A percentile compares a stretch with the other conserved stretches of the same genome.
These are phyloP conservation scores for Monilinia vaccinii-corymbosi DNA, from an alignment of 2,329 filamentous ascomycete species.

Conservation along the genomic window DNA sequence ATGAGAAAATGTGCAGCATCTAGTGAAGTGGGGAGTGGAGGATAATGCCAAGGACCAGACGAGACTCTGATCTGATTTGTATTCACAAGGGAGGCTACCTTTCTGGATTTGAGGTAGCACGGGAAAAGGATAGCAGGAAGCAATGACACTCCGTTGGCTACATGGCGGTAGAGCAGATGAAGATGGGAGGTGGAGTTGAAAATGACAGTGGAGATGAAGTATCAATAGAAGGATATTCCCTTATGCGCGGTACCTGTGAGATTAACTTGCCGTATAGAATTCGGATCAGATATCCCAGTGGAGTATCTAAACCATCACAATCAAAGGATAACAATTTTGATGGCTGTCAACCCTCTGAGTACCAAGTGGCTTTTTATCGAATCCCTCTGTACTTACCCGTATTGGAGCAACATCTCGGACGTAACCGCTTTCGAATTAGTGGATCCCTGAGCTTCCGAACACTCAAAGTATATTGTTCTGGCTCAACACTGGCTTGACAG, in stretches of 20 bases:
- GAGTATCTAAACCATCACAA: neutral
- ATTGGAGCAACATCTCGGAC: neutral
- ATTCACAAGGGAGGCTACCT: neutral
- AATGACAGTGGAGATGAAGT: neutral
- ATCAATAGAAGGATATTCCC: neutral
- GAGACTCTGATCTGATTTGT: neutral
- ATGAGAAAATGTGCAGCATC: neutral
- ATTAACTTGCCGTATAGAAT: neutral
- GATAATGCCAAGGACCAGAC: conserved; percentile 1
- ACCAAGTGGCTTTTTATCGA: neutral
- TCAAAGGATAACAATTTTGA: neutral
- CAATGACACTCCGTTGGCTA: neutral
- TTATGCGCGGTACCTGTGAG: neutral
- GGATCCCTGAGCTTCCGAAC: neutral
- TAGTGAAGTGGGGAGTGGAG: neutral
- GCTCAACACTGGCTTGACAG: too few relatives aligned
- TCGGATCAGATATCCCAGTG: neutral
- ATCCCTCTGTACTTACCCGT: neutral
- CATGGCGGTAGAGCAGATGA: neutral
- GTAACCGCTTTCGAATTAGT: neutral
- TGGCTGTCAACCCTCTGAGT: neutral
- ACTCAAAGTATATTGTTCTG: neutral
- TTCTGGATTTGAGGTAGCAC: neutral
- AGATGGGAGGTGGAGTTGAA: neutral
- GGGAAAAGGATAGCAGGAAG: neutral